Evolutionary conservation across 2,329 filamentous ascomycete species (phyloP).

Genomic region (Fusarium vanettenii): DNA sequence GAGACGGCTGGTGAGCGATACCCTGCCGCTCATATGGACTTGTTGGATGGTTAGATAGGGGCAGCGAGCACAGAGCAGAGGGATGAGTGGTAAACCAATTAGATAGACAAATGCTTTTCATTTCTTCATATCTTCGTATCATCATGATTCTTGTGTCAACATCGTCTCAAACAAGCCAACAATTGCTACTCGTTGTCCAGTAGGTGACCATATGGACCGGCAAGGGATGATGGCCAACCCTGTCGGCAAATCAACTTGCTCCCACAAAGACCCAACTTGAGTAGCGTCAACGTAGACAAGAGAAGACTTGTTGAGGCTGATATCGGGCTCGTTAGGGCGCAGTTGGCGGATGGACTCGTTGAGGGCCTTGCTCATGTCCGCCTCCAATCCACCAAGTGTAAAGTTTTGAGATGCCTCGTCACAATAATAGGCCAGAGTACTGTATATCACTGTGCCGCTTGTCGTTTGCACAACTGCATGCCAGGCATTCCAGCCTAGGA

Average conservation of each 20-base stretch:
- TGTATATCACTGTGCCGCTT: slow-evolving; percentile 45
- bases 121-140: slow-evolving; percentile 22
- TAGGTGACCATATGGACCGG: slow-evolving; percentile 49
- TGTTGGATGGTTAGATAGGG: slow-evolving; percentile 31
- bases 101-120: not conserved
- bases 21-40: slow-evolving; percentile 43
- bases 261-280: slow-evolving; percentile 33
- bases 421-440: slow-evolving; percentile 38
- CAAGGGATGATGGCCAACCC: slow-evolving; percentile 49
- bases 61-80: not conserved
- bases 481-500: slow-evolving; percentile 45
- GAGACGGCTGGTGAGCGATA: slow-evolving; percentile 63
- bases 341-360: slow-evolving; percentile 38
- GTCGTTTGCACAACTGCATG: slow-evolving; percentile 41
- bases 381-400: slow-evolving; percentile 18
- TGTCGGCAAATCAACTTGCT: not conserved
- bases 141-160: slow-evolving; percentile 17
- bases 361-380: slow-evolving; percentile 35
- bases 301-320: slow-evolving; percentile 39
- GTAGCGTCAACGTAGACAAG: slow-evolving; percentile 48
- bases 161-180: slow-evolving; percentile 49
- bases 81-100: not conserved
- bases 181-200: slow-evolving; percentile 47
- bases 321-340: slow-evolving; percentile 13
- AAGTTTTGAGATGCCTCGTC: not conserved